These are phyloP conservation scores for Talaromyces stipitatus DNA, from an alignment of 495 filamentous ascomycete genomes.

Conservation along the genomic window DNA sequence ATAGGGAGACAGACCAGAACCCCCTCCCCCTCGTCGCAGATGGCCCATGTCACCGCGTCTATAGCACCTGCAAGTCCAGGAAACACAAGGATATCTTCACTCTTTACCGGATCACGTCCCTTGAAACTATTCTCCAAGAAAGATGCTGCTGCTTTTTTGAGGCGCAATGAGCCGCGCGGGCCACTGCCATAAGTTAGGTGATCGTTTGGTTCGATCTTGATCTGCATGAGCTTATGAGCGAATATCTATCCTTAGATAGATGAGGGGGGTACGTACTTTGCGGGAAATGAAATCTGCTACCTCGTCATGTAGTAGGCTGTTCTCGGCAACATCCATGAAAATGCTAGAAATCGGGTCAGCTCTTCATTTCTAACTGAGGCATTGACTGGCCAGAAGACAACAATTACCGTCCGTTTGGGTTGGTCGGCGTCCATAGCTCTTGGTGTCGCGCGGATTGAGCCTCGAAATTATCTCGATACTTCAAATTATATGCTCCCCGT, in stretches of 20 bases:
- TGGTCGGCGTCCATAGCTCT: slow-evolving; percentile 11
- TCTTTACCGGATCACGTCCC: slow-evolving; percentile 17
- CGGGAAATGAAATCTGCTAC: slow-evolving; percentile 6
- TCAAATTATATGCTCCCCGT: slow-evolving; percentile 9
- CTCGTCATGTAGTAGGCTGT: slow-evolving; percentile 12
- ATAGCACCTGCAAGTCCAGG: slow-evolving; percentile 27
- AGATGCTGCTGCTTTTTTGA: slow-evolving; percentile 25
- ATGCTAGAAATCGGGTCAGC: slow-evolving; percentile 3
- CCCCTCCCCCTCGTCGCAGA: slow-evolving; percentile 26
- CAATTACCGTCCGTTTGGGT: slow-evolving; percentile 10
- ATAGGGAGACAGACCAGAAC: slow-evolving; percentile 29
- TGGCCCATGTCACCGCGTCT: slow-evolving; percentile 24
- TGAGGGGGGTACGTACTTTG: too few species aligned
- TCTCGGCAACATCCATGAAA: slow-evolving; percentile 12
- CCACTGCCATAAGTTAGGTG: slow-evolving; percentile 16
- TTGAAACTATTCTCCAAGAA: slow-evolving; percentile 29
- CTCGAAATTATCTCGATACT: slow-evolving; percentile 8
- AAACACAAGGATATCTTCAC: slow-evolving; percentile 27
- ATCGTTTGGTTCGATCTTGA: neutral
- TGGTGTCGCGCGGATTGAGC: slow-evolving; percentile 3
- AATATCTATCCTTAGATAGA: too few species aligned
- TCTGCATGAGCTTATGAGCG: slow-evolving; percentile 2
- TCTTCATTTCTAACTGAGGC: too few species aligned
- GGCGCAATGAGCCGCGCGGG: slow-evolving; percentile 12
- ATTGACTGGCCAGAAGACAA: too few species aligned